Percentiles rank a stretch among this genome's conserved stretches.
phyloP scores from a whole-genome alignment of 257 asterid genomes.

The Rauvolfia tetraphylla region DNA sequence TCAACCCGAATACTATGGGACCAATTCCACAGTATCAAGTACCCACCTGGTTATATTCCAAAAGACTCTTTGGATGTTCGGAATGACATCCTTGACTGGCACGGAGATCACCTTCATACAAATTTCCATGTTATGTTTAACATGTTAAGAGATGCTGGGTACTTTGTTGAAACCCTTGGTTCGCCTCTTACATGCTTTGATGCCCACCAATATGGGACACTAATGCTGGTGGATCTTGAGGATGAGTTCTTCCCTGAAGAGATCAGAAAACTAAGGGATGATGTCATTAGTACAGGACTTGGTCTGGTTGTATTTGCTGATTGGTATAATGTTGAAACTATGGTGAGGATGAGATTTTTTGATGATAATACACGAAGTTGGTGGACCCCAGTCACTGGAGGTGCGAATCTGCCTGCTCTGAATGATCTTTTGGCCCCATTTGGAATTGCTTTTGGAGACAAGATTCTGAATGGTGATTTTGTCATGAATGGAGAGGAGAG shows the following conservation, averaged over 20 bases:
- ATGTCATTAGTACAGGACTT: constrained; percentile 64
- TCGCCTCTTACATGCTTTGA: constrained; percentile 98
- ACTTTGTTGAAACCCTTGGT: constrained; percentile 92
- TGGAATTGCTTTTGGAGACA: constrained; percentile 96
- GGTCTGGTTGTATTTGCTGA: constrained; percentile 94
- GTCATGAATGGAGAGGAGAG: constrained; percentile 83
- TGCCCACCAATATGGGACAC: constrained; percentile 87
- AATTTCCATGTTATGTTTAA: constrained; percentile 95
- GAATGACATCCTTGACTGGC: constrained; percentile 98
- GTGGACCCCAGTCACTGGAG: constrained; percentile 99
- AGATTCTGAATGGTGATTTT: constrained; percentile 94
- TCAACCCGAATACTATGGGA: constrained; percentile 87
- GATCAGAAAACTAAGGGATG: constrained; percentile 70
- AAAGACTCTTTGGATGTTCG: constrained; percentile 97
- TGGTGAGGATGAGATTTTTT: constrained; percentile 96
- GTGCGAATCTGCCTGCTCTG: constrained; percentile 91
- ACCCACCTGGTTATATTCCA: constrained; percentile 98
- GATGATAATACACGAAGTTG: constrained; percentile 97
- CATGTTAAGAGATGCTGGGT: constrained; percentile 91
- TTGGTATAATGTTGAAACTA: constrained; percentile 95
- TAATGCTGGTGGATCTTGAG: constrained; percentile 93
- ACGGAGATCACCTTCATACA: constrained; percentile 97
- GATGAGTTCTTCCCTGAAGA: constrained; percentile 91
- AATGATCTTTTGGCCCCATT: constrained; percentile 92
- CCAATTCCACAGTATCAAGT: constrained; percentile 92